Evolutionary conservation across 1,284 basidiomycete genomes (phyloP), one percentile per base, ranked within the genome.

Genomic region (Stereum hirsutum): DNA sequence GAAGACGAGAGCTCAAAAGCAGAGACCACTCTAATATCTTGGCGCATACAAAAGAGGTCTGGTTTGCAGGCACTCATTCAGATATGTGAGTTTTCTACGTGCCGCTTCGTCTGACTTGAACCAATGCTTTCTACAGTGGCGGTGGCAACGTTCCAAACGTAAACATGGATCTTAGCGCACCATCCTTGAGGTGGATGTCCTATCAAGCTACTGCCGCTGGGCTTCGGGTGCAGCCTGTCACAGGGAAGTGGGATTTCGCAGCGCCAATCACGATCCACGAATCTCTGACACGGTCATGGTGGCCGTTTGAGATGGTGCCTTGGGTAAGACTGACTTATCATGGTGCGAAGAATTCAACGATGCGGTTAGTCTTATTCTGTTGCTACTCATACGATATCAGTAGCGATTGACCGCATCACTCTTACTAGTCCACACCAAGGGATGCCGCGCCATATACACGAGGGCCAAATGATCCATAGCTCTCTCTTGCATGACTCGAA

Each of bases 291-390:
- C 0, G 2, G n/a, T 2, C 6, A 2, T 60, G 59, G 61, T 28
- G 37, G n/a, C 6, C 24, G 2, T 5, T 60, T 4, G 58, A 63
- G 32, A 45, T 46, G 25, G 1, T 61, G 4, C 59, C 61, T 4
- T 47, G 60, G 25, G 58, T 35, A 23, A 54, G 57, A 14, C 54
- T 56, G 34, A 49, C 52, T 0, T 61, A 52, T 3, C 46, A 46
- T 20, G 50, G 44, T 35, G 49, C 48, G 10, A 37, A 61, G 19
- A 10, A 10, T 19, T 19, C 41, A 12, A 47, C 49, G 14, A 42
- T 26, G 7, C 28, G 30, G 47, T 49, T 26, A 10, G 42, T 36
- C 11, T 33, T n/a, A n/a, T n/a, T 27, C 17, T 20, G 5, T 17
- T 34, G 15, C 7, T 12, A 17, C 38, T n/a, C 28, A 12, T 27